phyloP scores from a whole-genome alignment of 495 filamentous ascomycete genomes.

The Podospora pseudocomata region DNA sequence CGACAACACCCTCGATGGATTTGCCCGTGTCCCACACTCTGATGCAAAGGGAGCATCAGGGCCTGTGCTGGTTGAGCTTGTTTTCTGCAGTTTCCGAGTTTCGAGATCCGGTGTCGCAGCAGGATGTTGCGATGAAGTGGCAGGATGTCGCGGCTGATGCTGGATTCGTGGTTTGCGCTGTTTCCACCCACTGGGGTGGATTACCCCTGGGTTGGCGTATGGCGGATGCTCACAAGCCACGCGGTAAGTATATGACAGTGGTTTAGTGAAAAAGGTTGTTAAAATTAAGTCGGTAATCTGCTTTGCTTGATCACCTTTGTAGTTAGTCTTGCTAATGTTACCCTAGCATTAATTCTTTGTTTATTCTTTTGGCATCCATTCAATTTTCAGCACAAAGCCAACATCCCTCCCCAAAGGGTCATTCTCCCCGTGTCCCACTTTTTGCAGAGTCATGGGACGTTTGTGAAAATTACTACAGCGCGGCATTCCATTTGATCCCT shows the following conservation, averaged over 20 bases:
- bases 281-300: too few species aligned
- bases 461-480: too few species aligned
- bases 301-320: too few species aligned
- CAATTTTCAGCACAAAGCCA: background rate
- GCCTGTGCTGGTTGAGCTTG: constrained; percentile 10
- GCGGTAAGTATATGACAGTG: background rate
- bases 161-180: constrained; percentile 22
- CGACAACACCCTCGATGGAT: constrained; percentile 12
- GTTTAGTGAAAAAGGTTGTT: background rate
- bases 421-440: background rate
- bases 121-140: constrained; percentile 14
- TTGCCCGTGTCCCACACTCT: too few species aligned
- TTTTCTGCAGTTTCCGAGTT: constrained; percentile 20
- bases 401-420: background rate
- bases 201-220: constrained; percentile 13
- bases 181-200: constrained; percentile 19
- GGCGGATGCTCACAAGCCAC: too few species aligned
- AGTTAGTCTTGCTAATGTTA: background rate
- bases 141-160: constrained; percentile 10
- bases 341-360: background rate
- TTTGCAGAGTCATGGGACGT: background rate
- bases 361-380: background rate
- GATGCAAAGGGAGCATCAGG: background rate
- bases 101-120: constrained; percentile 16
- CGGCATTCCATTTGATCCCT: too few species aligned